A percentile compares a stretch with the other conserved stretches of the same genome.
Evolutionary conservation across 805 yeast species (phyloP).

Genomic region (Cyberlindnera americana): DNA sequence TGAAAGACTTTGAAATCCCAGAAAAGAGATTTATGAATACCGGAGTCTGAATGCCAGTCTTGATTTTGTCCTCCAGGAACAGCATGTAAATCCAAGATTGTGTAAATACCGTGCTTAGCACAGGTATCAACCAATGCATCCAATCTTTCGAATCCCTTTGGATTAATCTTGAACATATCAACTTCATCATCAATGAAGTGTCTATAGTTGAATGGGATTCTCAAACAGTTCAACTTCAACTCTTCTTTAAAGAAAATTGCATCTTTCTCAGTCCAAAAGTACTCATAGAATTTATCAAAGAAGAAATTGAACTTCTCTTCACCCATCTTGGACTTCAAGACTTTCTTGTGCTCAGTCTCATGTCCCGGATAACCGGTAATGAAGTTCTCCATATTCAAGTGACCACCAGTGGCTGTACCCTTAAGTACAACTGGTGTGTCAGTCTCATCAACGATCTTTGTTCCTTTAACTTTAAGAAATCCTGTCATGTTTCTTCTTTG

Average conservation of each 20-base stretch:
- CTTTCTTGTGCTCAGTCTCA: conserved; percentile 47
- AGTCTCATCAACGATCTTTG: conserved; percentile 43
- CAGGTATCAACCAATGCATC: conserved; percentile 43
- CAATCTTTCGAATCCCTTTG: conserved; percentile 42
- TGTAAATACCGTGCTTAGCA: conserved; percentile 43
- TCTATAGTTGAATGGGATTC: conserved; percentile 51
- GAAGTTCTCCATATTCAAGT: conserved; percentile 53
- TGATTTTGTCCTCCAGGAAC: conserved; percentile 54
- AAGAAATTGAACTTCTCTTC: conserved; percentile 45
- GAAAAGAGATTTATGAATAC: conserved; percentile 43
- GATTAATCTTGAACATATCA: conserved; percentile 40
- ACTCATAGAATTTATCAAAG: conserved; percentile 49
- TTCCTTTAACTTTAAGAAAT: conserved; percentile 41
- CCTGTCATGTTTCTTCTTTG: conserved; percentile 13
- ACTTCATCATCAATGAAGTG: conserved; percentile 45
- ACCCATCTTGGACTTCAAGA: conserved; percentile 39
- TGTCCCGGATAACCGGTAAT: conserved; percentile 54
- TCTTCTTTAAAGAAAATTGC: conserved; percentile 41
- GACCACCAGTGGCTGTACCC: conserved; percentile 50
- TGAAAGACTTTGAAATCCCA: conserved; percentile 49
- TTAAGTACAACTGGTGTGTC: conserved; percentile 40
- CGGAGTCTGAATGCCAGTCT: conserved; percentile 51
- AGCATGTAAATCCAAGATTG: conserved; percentile 47
- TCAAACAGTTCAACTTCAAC: conserved; percentile 42
- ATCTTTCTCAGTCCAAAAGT: conserved; percentile 50